Evolutionary conservation across 1,139 yeast genomes (phyloP), one percentile per base, ranked within the genome.

Genomic region (Suhomyces kunorum): DNA sequence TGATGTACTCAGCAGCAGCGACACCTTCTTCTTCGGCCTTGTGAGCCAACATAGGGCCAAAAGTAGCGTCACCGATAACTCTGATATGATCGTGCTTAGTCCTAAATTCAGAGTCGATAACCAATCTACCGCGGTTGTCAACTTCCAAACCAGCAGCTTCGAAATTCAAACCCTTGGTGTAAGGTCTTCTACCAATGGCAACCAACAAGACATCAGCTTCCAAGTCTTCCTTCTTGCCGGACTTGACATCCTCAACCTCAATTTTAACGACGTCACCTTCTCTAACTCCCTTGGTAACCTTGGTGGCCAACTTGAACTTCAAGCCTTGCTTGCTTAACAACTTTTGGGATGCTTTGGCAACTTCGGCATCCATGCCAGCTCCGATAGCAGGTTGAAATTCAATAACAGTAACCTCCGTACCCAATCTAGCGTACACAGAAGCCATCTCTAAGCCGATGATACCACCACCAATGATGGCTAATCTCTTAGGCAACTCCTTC

Each of bases 11-110:
- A 49, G 80, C 98, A 49, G 96, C 98, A 44, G 98, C 99, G 58
- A 94, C 84, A 69, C 97, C 99, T 77, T 94, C 99, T 68, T 94
- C 99, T 76, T 94, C 99, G 48, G 99, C 99, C 78, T 94, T 94
- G 80, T 94, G 99, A 49, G 99, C 99, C 72, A 94, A 81, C 99
- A 94, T 94, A 57, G 96, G 94, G 56, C 98, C 98, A 56, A 87
- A 92, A 34, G 98, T 94, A 46, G 84, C 97, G 64, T 94, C 99
- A 66, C 99, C 99, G 68, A 92, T 88, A 57, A 89, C 95, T 68
- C 96, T 87, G 62, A 94, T 90, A 71, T 94, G 95, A 46, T 89
- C 85, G 69, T 76, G 81, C 70, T 87, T 90, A 55, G 98, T 87
- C 71, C 87, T 85, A 80, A 80, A 92, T 74, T 92, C 89, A 48